Percentiles rank a stretch among this genome's conserved stretches.
Evolutionary conservation across 1,284 basidiomycete species (phyloP).

Genomic region (Naganishia sp.): DNA sequence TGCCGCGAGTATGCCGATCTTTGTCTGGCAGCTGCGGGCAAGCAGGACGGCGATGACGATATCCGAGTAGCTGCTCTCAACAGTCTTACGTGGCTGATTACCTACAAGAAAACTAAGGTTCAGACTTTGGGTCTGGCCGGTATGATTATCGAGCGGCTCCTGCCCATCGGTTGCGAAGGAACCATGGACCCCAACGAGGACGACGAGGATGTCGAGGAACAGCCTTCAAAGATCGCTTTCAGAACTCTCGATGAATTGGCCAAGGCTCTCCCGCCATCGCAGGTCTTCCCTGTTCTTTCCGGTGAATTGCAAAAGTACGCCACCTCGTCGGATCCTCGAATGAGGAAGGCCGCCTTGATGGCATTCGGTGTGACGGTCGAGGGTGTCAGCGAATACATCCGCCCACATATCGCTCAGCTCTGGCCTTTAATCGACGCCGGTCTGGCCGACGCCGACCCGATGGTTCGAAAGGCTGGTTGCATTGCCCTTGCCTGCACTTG

Average conservation of each 20-base stretch:
- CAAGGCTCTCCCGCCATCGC: constrained; percentile 88
- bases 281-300: constrained; percentile 94
- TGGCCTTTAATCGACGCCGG: constrained; percentile 95
- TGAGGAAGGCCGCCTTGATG: constrained; percentile 91
- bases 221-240: constrained; percentile 71
- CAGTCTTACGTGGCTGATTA: constrained; percentile 92
- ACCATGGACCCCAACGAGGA: constrained; percentile 77
- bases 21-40: constrained; percentile 81
- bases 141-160: constrained; percentile 84
- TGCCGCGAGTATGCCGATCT: constrained; percentile 87
- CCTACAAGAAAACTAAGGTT: constrained; percentile 97
- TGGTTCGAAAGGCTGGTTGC: constrained; percentile 92
- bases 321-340: constrained; percentile 70
- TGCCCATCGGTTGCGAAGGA: constrained; percentile 90
- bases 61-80: constrained; percentile 91
- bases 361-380: constrained; percentile 95
- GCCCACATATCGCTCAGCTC: constrained; percentile 84
- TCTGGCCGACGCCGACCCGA: constrained; percentile 77
- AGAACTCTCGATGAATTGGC: constrained; percentile 93
- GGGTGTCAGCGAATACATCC: constrained; percentile 97
- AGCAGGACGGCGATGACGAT: constrained; percentile 74
- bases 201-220: constrained; percentile 59
- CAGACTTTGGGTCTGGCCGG: constrained; percentile 83
- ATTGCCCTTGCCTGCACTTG: constrained; percentile 94
- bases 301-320: constrained; percentile 80